Conservation (phyloP, 208 protist genomes). For the Leishmania gerbilli region DNA sequence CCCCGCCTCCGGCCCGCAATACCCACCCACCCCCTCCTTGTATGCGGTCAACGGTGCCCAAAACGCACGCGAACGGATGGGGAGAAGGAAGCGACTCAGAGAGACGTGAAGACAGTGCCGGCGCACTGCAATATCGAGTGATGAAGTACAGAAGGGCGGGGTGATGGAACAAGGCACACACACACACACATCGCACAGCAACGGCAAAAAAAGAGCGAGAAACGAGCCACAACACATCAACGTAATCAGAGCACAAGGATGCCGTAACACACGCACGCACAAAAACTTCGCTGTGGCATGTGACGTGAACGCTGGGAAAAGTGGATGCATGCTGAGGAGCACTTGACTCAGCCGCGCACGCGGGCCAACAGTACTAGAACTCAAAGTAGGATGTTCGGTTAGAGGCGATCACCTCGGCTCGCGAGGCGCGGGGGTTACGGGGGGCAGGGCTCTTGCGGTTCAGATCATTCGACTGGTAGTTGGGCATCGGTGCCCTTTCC, state of each 20-base stretch:
- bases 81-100: background rate
- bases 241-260: background rate
- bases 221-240: background rate
- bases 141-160: background rate
- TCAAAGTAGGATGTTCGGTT: constrained; percentile 22
- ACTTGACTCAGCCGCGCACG: background rate
- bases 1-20: background rate
- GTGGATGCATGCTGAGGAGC: background rate
- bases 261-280: background rate
- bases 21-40: no score
- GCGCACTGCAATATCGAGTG: background rate
- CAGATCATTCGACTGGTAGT: constrained; percentile 14
- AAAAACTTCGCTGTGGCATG: background rate
- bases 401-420: constrained; percentile 15
- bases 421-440: constrained; percentile 19
- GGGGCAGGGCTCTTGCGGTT: constrained; percentile 27
- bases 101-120: background rate
- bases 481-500: constrained; percentile 4
- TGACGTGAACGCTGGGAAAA: background rate
- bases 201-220: background rate
- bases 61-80: background rate
- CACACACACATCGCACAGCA: no score
- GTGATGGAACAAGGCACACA: no score
- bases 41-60: background rate
- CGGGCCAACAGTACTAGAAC: constrained; percentile 11